These are phyloP conservation scores for Nicotiana attenuata DNA, from an alignment of 257 asterid genomes.

Conservation along the genomic window DNA sequence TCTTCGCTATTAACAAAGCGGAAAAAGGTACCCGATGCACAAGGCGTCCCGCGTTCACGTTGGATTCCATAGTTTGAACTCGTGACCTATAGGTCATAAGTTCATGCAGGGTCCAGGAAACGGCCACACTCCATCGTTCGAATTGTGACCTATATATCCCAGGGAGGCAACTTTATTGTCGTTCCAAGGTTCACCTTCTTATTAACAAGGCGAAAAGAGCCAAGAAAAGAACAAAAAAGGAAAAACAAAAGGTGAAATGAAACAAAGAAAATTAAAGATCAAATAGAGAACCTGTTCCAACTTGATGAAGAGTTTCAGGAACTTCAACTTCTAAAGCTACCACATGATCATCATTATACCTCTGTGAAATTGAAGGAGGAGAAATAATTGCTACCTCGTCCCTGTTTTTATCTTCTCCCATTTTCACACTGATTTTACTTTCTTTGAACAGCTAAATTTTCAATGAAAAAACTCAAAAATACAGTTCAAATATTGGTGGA, in stretches of 20 bases:
- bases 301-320: not conserved
- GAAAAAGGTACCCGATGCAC: too few relatives aligned
- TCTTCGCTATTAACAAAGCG: not conserved
- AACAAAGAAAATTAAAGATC: not conserved
- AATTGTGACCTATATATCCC: too few relatives aligned
- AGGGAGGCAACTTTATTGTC: too few relatives aligned
- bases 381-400: not conserved
- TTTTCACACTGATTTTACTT: too few relatives aligned
- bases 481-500: not conserved
- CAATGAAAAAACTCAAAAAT: not conserved
- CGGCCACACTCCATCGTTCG: too few relatives aligned
- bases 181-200: too few relatives aligned
- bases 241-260: not conserved
- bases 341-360: not conserved
- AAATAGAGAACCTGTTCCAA: not conserved
- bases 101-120: too few relatives aligned
- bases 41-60: accelerated
- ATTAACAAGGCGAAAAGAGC: not conserved
- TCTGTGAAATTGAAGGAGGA: not conserved
- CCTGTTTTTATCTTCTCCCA: not conserved
- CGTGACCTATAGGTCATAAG: too few relatives aligned
- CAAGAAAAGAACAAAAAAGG: not conserved
- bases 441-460: not conserved
- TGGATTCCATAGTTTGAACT: too few relatives aligned
- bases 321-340: not conserved